Conservation (phyloP, 345 rosid species). For the Atalantia buxifolia region DNA sequence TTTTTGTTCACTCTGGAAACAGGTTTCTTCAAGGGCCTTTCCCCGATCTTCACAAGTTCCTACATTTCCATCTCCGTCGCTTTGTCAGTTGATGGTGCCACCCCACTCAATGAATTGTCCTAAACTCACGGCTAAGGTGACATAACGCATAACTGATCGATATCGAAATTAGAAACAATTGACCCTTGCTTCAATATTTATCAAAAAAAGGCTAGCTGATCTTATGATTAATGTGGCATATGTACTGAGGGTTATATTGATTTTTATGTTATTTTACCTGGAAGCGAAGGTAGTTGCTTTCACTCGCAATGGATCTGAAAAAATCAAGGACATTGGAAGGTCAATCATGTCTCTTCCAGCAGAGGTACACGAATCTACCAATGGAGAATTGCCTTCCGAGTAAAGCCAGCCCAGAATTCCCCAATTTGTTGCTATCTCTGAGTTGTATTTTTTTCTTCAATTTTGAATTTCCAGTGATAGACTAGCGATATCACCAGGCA, state of each 20-base stretch:
- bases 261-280: conserved; percentile 11
- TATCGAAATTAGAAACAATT: background rate
- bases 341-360: conserved; percentile 32
- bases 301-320: conserved; percentile 22
- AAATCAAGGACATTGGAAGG: conserved; percentile 22
- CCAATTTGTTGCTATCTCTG: conserved; percentile 29
- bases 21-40: conserved; percentile 9
- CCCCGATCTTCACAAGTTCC: conserved; percentile 14
- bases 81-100: conserved; percentile 9
- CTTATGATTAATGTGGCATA: background rate
- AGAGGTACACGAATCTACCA: conserved; percentile 23
- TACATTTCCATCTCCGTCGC: conserved; percentile 14
- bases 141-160: no score
- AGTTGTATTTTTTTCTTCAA: conserved; percentile 14
- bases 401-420: conserved; percentile 30
- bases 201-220: no score
- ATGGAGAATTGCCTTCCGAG: conserved; percentile 12
- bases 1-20: background rate
- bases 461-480: conserved; percentile 18
- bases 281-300: conserved; percentile 27
- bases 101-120: conserved; percentile 15
- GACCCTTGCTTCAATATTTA: no score
- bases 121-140: background rate
- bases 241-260: background rate
- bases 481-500: conserved; percentile 28